Base-by-base conservation (phyloP, 2,329 filamentous ascomycete genomes). In the Botrytis sinoallii region DNA sequence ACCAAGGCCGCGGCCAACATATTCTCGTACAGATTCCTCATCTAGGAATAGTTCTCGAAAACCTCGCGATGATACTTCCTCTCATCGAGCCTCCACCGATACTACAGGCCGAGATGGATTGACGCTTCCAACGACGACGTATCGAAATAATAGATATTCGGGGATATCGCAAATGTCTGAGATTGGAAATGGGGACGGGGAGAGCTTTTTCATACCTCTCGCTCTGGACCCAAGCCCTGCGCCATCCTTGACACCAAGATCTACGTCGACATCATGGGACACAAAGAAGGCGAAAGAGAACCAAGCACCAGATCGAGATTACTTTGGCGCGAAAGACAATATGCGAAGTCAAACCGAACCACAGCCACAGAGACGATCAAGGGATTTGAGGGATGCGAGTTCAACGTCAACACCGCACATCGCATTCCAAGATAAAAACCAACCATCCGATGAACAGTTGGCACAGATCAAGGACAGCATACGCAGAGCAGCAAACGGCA, bases 341-440 rank as follows among this genome's bases (percentile, higher is more conserved):
- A 74, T 80, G 3, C 77, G 83, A 25, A 59, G 68, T 25, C 85
- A 88, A 70, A 86, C 83, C 77, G 77, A 79, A 10, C 52, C 66
- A 16, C 74, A 75, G n/a, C 16, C 57, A 22, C 55, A 63, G 42
- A 52, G 63, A 22, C 78, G 75, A 66, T 75, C 76, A 4, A 74
- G 78, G 29, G 85, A 85, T 70, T 75, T 76, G 4, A 74, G 76
- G n/a, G 85, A 85, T 66, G 80, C 79, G 25, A 87, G 87, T 61
- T 87, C 86, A 1, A 84, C 85, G 72, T 81, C 84, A 74, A 88
- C 93, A 25, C 93, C 94, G n/a, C 94, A 97, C 79, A 97, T 97
- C 78, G 92, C 94, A 35, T 97, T 94, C 81, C 94, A 97, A 81
- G 93, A 97, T 79, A 96, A 95, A 82, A 89, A 89, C 2, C 88